Evolutionary conservation across 768 basidiomycete genomes (phyloP), one percentile per base, ranked within the genome.

Genomic region (Naganishia randhawae): DNA sequence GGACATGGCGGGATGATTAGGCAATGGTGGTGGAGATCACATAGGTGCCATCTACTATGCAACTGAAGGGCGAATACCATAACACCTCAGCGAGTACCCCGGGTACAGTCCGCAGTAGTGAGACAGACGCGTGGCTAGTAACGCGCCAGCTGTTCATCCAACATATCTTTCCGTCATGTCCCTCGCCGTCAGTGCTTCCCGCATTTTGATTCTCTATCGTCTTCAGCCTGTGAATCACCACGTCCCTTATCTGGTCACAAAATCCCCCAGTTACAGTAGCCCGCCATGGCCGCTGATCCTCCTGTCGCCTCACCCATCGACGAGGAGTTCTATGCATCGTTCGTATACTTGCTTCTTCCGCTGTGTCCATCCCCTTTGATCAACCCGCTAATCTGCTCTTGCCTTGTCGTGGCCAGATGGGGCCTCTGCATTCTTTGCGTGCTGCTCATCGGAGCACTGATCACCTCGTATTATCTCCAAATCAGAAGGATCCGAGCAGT

Each of bases 401-500:
- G 31, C 32, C 17, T 32, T 14, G 25, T 13, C 35, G 39, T n/a
- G 50, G 17, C 3, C 50, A 68, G 57, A 29, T 64, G 68, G 68
- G 61, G 68, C 42, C 63, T 63, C 14, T 78, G 76, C 66, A 81
- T 82, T 74, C 80, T 82, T 37, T 80, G 82, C 83, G 80, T 91
- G 70, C 87, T 99, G 37, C 88, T 99, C 69, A 89, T 98, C 65
- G 83, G 96, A 71, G 96, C 95, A 9, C 85, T 99, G 67, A 91
- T 89, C 86, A 96, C 92, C 25, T 93, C 91, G 31, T 99, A 99
- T 82, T 98, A 97, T 76, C 87, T 99, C 4, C 94, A 98, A 84
- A 91, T 97, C 76, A 92, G 94, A 79, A 85, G 89, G 57, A 99
- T 99, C 82, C 87, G 93, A 66, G 89, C 91, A 19, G 86, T 99